A percentile compares a stretch with the other conserved stretches of the same genome.
These are phyloP conservation scores for Acer negundo DNA, from an alignment of 345 rosid species.

Conservation along the genomic window DNA sequence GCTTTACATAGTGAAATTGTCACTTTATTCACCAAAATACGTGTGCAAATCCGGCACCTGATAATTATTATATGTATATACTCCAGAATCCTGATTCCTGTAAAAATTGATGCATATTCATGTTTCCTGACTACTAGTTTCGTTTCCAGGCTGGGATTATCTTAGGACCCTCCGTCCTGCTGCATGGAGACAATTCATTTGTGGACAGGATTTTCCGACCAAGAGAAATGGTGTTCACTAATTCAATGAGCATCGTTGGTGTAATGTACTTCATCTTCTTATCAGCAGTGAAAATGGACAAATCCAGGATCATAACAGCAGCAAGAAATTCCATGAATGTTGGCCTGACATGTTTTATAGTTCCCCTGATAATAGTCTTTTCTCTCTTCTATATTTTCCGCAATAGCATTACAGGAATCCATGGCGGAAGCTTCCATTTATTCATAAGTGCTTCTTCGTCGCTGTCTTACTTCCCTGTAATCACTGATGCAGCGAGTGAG, in stretches of 20 bases:
- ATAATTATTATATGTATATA: too few species aligned
- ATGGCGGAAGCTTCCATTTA: neutral
- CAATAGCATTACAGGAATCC: neutral
- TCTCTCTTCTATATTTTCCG: neutral
- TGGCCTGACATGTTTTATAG: constrained; percentile 1
- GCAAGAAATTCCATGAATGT: constrained; percentile 17
- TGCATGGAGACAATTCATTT: constrained; percentile 9
- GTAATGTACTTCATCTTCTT: constrained; percentile 22
- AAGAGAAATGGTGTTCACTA: neutral
- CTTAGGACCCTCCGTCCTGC: constrained; percentile 32
- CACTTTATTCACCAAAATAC: too few species aligned
- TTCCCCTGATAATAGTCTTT: neutral
- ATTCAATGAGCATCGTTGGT: constrained; percentile 9
- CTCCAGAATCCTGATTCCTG: neutral
- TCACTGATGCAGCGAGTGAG: constrained; percentile 22
- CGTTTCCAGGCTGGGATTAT: constrained; percentile 25
- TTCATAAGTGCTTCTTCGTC: neutral
- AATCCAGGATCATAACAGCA: neutral
- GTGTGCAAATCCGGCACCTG: too few species aligned
- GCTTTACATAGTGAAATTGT: too few species aligned
- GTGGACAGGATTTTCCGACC: constrained; percentile 9
- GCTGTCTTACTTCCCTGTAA: constrained; percentile 18
- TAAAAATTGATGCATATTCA: neutral
- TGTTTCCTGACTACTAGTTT: neutral
- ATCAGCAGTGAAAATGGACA: constrained; percentile 31